Evolutionary conservation across 202 grass and related monocot species (phyloP).

Genomic region (Musa balbisiana): DNA sequence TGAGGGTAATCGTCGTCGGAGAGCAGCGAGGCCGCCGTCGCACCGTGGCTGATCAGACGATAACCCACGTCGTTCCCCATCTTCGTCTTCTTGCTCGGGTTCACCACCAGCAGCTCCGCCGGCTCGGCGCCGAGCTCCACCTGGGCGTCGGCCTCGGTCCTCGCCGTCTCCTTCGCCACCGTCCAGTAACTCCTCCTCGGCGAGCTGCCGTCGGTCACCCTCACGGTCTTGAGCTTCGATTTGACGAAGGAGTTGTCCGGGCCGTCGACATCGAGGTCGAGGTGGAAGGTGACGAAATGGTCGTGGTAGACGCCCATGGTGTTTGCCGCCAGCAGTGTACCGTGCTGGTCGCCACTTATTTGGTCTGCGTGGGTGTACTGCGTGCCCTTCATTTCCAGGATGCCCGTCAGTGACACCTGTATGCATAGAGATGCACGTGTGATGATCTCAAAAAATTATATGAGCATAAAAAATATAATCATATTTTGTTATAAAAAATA

Average conservation of each 20-base stretch:
- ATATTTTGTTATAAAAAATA: too few species aligned
- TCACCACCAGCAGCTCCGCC: constrained; percentile 50
- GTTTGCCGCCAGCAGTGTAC: constrained; percentile 54
- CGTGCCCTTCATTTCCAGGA: constrained; percentile 53
- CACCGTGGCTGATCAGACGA: constrained; percentile 33
- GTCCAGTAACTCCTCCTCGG: constrained; percentile 75
- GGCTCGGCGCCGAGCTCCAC: constrained; percentile 29
- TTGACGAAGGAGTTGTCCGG: constrained; percentile 45
- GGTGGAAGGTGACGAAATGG: constrained; percentile 65
- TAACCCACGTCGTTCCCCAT: constrained; percentile 68
- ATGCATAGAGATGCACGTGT: background rate
- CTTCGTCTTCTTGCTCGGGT: constrained; percentile 50
- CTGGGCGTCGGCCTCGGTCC: constrained; percentile 44
- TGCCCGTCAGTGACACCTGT: constrained; percentile 54
- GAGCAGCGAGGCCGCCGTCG: constrained; percentile 50
- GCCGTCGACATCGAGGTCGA: constrained; percentile 59
- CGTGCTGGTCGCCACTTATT: constrained; percentile 41
- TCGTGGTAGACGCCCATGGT: constrained; percentile 78
- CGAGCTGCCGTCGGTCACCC: constrained; percentile 19
- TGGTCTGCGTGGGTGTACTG: constrained; percentile 45
- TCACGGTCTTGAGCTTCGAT: constrained; percentile 31
- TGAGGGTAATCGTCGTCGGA: constrained; percentile 60
- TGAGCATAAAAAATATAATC: too few species aligned
- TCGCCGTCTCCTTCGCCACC: constrained; percentile 47
- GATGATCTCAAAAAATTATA: background rate